Evolutionary conservation across 2,329 filamentous ascomycete species (phyloP).

Genomic region (Exophiala bonariae): DNA sequence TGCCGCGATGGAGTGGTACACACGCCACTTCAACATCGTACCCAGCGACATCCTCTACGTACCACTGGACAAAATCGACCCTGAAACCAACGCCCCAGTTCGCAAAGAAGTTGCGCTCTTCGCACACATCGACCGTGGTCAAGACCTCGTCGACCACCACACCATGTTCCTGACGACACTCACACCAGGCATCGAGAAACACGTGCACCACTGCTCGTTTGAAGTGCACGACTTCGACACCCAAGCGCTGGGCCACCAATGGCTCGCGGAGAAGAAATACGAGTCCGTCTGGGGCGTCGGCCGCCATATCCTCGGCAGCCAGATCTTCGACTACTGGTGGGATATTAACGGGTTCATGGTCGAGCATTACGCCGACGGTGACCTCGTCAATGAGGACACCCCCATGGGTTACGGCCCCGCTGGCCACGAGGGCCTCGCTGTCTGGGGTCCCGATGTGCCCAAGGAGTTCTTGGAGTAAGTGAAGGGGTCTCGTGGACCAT

Average conservation of each 20-base stretch:
- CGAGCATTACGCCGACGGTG: slow-evolving; percentile 72
- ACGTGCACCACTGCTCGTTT: slow-evolving; percentile 69
- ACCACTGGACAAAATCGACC: slow-evolving; percentile 20
- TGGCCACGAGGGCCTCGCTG: slow-evolving; percentile 34
- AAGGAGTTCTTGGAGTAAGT: slow-evolving; percentile 33
- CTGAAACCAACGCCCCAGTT: slow-evolving; percentile 8
- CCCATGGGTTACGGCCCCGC: slow-evolving; percentile 36
- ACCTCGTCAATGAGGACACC: slow-evolving; percentile 41
- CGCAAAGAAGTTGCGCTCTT: slow-evolving; percentile 43
- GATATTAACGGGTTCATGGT: slow-evolving; percentile 56
- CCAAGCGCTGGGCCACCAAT: slow-evolving; percentile 69
- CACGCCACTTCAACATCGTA: slow-evolving; percentile 47
- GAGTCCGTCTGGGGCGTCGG: slow-evolving; percentile 70
- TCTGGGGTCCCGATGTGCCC: slow-evolving; percentile 39
- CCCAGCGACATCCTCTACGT: slow-evolving; percentile 48
- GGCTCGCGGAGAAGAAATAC: slow-evolving; percentile 64
- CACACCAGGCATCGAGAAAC: slow-evolving; percentile 32
- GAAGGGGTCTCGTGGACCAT: neutral
- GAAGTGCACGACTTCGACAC: slow-evolving; percentile 73
- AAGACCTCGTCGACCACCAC: slow-evolving; percentile 52
- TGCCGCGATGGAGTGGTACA: slow-evolving; percentile 45
- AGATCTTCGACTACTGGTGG: slow-evolving; percentile 67
- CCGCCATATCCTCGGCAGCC: slow-evolving; percentile 67
- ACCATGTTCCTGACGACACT: slow-evolving; percentile 48
- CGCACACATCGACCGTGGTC: slow-evolving; percentile 51